Evolutionary conservation across 768 basidiomycete species (phyloP).

Genomic region (Kwoniella sp.): DNA sequence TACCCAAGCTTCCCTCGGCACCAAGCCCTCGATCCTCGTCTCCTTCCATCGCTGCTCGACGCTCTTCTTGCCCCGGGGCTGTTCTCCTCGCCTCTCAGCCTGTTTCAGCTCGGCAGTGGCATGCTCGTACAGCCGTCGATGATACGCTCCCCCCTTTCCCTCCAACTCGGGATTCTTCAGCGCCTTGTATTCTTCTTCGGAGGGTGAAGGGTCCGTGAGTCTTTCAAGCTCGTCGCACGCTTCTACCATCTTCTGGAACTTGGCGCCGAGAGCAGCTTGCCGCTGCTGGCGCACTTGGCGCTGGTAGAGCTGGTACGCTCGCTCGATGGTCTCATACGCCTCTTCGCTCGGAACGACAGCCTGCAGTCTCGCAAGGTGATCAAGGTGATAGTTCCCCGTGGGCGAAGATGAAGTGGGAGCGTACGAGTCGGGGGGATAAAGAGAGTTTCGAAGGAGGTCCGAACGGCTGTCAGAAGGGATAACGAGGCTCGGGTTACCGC

Average conservation of each 20-base stretch:
- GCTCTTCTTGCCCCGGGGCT: slow-evolving; percentile 66
- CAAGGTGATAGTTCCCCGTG: slow-evolving; percentile 79
- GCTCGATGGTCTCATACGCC: slow-evolving; percentile 87
- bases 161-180: slow-evolving; percentile 20
- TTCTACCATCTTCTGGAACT: slow-evolving; percentile 76
- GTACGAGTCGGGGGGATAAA: slow-evolving; percentile 71
- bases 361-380: slow-evolving; percentile 74
- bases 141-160: slow-evolving; percentile 48
- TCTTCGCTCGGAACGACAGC: slow-evolving; percentile 84
- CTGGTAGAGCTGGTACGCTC: slow-evolving; percentile 82
- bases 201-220: slow-evolving; percentile 73
- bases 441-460: slow-evolving; percentile 72
- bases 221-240: slow-evolving; percentile 81
- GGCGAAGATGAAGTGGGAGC: slow-evolving; percentile 68
- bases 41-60: slow-evolving; percentile 73
- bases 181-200: slow-evolving; percentile 56
- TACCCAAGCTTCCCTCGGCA: slow-evolving; percentile 82
- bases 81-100: slow-evolving; percentile 57
- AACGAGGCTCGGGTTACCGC: slow-evolving; percentile 28
- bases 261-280: slow-evolving; percentile 70
- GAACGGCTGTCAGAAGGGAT: slow-evolving; percentile 32
- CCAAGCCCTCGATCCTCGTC: slow-evolving; percentile 63
- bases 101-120: slow-evolving; percentile 60
- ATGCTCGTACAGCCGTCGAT: slow-evolving; percentile 31
- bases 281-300: slow-evolving; percentile 73